A percentile compares a stretch with the other conserved stretches of the same genome.
Evolutionary conservation across 106 monocot species (phyloP).

Genomic region (Acorus calamus): DNA sequence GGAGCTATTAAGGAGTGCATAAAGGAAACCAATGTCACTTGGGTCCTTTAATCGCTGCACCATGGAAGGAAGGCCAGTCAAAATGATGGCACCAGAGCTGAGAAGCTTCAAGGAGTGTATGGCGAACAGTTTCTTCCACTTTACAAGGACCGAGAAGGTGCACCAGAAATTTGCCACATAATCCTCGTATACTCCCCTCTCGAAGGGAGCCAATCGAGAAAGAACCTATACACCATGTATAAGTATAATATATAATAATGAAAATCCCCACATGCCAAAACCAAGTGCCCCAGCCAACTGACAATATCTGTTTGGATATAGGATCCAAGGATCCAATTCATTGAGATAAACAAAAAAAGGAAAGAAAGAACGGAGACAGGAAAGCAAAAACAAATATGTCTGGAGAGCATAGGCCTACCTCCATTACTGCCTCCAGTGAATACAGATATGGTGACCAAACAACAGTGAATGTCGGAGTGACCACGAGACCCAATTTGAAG

Average conservation of each 20-base stretch:
- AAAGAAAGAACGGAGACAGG: neutral
- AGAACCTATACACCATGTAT: constrained; percentile 50
- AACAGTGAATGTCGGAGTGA: constrained; percentile 67
- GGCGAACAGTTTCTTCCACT: constrained; percentile 77
- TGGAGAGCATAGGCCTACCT: constrained; percentile 26
- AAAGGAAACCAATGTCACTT: constrained; percentile 65
- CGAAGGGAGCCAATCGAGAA: constrained; percentile 86
- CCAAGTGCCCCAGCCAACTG: too few relatives aligned
- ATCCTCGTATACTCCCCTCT: constrained; percentile 95
- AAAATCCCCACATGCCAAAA: too few relatives aligned
- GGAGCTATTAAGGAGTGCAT: constrained; percentile 76
- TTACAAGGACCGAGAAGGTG: constrained; percentile 69
- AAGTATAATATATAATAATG: neutral
- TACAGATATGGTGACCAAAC: constrained; percentile 93
- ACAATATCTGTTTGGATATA: too few relatives aligned
- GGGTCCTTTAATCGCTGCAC: constrained; percentile 73
- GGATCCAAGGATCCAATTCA: too few relatives aligned
- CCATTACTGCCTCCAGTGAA: constrained; percentile 54
- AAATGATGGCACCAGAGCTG: constrained; percentile 41
- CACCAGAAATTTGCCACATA: constrained; percentile 99
- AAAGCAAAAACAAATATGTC: neutral
- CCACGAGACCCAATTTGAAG: constrained; percentile 57
- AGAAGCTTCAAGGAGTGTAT: constrained; percentile 48
- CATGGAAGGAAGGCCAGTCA: constrained; percentile 65
- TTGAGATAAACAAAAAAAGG: neutral